phyloP scores from a whole-genome alignment of 306 rosid genomes.

The Notholithocarpus densiflorus region DNA sequence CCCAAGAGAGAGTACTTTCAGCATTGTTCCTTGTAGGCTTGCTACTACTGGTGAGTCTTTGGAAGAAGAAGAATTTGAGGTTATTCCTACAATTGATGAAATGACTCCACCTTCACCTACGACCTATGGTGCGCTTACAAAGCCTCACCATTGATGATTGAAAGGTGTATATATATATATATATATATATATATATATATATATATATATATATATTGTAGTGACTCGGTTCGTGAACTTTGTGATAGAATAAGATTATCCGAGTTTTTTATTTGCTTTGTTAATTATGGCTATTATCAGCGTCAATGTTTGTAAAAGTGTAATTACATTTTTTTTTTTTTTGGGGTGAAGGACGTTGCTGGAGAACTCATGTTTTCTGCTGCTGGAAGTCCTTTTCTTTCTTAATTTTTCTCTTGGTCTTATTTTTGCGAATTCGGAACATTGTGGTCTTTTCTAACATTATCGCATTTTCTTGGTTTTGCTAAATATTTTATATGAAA shows the following conservation, averaged over 20 bases:
- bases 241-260: background rate
- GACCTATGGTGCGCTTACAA: conserved; percentile 25
- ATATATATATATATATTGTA: background rate
- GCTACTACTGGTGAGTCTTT: background rate
- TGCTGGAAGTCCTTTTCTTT: background rate
- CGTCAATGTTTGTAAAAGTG: background rate
- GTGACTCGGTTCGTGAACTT: background rate
- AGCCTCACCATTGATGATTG: conserved; percentile 6
- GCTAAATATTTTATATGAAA: background rate
- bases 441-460: background rate
- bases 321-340: background rate
- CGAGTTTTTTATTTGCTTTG: background rate
- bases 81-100: conserved; percentile 17
- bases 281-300: background rate
- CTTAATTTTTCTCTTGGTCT: too few relatives aligned
- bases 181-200: background rate
- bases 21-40: conserved; percentile 19
- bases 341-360: background rate
- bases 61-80: background rate
- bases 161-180: background rate
- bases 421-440: background rate
- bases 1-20: conserved; percentile 17
- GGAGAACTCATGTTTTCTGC: background rate
- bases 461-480: background rate
- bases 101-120: conserved; percentile 29